A percentile compares a stretch with the other conserved stretches of the same genome.
phyloP scores from a whole-genome alignment of 2,329 filamentous ascomycete species.

The Biscogniauxia sp. region DNA sequence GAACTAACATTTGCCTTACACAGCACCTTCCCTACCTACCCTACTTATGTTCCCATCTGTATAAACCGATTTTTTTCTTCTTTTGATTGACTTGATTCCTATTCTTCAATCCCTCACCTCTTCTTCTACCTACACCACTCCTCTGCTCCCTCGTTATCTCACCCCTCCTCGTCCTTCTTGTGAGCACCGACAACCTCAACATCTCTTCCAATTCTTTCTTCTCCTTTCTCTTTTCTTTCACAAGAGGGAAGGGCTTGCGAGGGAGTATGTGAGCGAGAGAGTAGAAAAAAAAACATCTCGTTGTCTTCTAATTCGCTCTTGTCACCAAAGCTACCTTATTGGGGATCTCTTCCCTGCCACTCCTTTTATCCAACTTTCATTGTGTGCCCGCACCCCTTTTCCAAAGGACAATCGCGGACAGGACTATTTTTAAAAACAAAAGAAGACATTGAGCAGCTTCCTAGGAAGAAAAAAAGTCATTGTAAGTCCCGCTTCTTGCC shows the following conservation, averaged over 20 bases:
- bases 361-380: constrained; percentile 3
- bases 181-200: background rate
- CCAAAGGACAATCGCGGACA: background rate
- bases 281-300: background rate
- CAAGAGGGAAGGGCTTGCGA: background rate
- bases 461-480: background rate
- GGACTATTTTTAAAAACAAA: background rate
- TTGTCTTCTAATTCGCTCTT: background rate
- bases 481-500: background rate
- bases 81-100: background rate
- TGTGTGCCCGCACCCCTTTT: constrained; percentile 2
- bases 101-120: background rate
- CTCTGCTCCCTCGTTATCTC: background rate
- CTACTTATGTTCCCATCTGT: background rate
- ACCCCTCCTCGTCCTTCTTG: background rate
- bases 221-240: background rate
- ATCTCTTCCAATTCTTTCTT: background rate
- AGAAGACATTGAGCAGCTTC: background rate
- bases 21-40: background rate
- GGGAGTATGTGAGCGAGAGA: background rate
- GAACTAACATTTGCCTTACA: background rate
- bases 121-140: background rate
- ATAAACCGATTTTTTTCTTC: background rate
- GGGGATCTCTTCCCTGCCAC: constrained; percentile 1
- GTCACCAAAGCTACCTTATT: background rate